phyloP scores from a whole-genome alignment of 331 rosid species.

The Stylosanthes scabra region DNA sequence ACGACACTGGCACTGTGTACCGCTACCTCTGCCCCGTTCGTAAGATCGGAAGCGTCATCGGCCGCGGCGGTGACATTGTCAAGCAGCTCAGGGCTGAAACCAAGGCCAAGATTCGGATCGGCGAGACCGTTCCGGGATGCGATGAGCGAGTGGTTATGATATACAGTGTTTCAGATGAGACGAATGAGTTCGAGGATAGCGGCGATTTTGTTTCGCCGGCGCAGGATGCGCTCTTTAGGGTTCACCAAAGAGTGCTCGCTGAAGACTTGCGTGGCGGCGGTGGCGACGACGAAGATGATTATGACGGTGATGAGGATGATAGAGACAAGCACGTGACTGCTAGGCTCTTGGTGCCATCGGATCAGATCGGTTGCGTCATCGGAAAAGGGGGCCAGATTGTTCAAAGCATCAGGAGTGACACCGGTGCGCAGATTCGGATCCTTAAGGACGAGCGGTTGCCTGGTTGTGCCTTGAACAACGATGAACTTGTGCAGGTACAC shows the following conservation, averaged over 20 bases:
- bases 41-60: constrained; percentile 94
- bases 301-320: constrained; percentile 54
- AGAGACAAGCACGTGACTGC: constrained; percentile 67
- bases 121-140: constrained; percentile 78
- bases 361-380: constrained; percentile 94
- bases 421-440: constrained; percentile 93
- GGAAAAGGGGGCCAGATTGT: constrained; percentile 99
- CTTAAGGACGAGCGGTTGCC: constrained; percentile 96
- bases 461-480: constrained; percentile 79
- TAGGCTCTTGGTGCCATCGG: constrained; percentile 89
- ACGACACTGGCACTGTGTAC: constrained; percentile 69
- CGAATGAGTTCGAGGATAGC: constrained; percentile 65
- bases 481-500: constrained; percentile 92
- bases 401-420: constrained; percentile 82
- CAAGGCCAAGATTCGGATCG: constrained; percentile 89
- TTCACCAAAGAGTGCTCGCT: constrained; percentile 86
- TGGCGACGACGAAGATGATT: constrained; percentile 4
- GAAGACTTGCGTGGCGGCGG: constrained; percentile 59
- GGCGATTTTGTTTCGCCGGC: constrained; percentile 75
- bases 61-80: constrained; percentile 97
- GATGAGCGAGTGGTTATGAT: constrained; percentile 91
- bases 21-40: constrained; percentile 87
- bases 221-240: constrained; percentile 78
- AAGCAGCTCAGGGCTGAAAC: constrained; percentile 90
- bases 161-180: constrained; percentile 74